Evolutionary conservation across 805 yeast genomes (phyloP), one percentile per base, ranked within the genome.

Genomic region (Myxozyma kluyveri): DNA sequence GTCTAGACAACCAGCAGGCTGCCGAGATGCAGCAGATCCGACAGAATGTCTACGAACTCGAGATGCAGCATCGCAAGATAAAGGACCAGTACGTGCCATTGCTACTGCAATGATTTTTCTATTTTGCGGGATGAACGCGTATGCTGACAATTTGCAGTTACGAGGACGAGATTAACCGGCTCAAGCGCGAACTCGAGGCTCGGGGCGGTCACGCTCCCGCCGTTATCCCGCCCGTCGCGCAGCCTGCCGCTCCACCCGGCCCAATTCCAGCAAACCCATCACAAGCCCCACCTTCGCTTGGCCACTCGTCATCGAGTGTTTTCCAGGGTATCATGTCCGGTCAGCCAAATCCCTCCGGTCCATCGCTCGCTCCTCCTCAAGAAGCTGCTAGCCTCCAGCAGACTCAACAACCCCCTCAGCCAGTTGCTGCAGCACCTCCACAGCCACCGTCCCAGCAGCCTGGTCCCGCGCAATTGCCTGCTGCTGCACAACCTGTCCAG

Each of bases 1-100:
- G 9, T 17, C 3, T 45, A 59, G 67, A 88, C 67, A 84, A 80
- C 66, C 97, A 90, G 72, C 97, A 91, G 71, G 83, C 88, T 51
- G 86, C 84, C 47, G 99, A 93, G 70, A 83, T 91, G 80, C 90
- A 89, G 67, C 95, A 87, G 68, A 89, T 91, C 52, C 81, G 96
- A 65, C 95, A 89, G 65, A 88, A 96, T 9, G 96, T 91, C 26
- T 89, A 84, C 66, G 98, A 93, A 67, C 78, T 91, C 64, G 97
- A 91, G 69, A 80, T 84, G 78, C 91, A 96, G 36, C 98, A 91
- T 73, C 79, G 96, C 62, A 87, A 88, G 67, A 86, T 93, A 79
- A 90, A 91, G 72, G 97, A 91, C 65, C 89, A 90, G 42, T 60
- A 53, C 18, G 58, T 43, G 10, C 19, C 7, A 18, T 10, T 29